Conservation (phyloP, 768 basidiomycete species). For the Chalciporus sphaerocephalus region DNA sequence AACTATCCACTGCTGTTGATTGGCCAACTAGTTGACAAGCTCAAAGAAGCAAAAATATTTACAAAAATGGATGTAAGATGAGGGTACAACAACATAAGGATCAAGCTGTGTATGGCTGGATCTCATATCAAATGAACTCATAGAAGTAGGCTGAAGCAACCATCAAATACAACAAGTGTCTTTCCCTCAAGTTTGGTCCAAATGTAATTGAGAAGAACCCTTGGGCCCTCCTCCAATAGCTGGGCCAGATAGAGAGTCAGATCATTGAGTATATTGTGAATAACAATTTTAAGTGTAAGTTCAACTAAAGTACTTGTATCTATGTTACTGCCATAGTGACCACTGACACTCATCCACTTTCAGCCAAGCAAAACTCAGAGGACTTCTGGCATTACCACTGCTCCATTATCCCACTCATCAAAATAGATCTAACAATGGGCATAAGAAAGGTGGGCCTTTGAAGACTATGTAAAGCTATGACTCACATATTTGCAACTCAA, state of each 20-base stretch:
- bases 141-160: not conserved
- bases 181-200: not conserved
- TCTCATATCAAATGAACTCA: not conserved
- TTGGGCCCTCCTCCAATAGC: not conserved
- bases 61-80: no score
- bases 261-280: not conserved
- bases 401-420: not conserved
- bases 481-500: not conserved
- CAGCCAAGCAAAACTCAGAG: not conserved
- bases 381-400: slow-evolving; percentile 3
- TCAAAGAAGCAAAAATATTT: no score
- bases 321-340: no score
- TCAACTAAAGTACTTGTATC: not conserved
- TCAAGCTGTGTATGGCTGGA: not conserved
- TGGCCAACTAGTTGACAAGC: no score
- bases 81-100: no score
- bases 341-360: not conserved
- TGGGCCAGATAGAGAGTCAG: not conserved
- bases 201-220: not conserved
- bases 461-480: not conserved
- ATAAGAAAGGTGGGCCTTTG: not conserved
- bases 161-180: not conserved
- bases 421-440: not conserved
- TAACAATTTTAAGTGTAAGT: not conserved
- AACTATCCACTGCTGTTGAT: no score